phyloP scores from a whole-genome alignment of 768 basidiomycete species.

The Cystofilobasidium bisporidii region DNA sequence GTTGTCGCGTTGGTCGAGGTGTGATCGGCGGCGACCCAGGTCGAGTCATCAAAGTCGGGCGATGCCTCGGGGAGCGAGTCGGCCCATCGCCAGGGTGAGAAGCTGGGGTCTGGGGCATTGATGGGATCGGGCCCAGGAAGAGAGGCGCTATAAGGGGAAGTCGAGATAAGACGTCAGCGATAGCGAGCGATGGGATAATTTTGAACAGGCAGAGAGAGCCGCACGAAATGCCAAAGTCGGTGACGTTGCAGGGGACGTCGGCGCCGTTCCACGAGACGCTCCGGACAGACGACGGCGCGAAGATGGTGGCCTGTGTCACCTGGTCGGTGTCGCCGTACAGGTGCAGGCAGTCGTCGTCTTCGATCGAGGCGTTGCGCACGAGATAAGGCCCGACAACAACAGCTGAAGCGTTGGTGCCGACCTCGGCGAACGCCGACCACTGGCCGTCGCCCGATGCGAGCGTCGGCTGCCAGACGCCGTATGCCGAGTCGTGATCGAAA shows the following conservation, averaged over 20 bases:
- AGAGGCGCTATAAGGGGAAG: constrained; percentile 47
- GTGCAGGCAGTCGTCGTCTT: constrained; percentile 45
- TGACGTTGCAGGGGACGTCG: constrained; percentile 41
- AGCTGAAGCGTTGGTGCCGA: constrained; percentile 58
- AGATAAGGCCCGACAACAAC: constrained; percentile 55
- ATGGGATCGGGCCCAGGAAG: constrained; percentile 34
- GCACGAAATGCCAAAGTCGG: background rate
- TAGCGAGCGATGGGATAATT: background rate
- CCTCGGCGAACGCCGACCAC: background rate
- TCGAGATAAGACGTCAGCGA: background rate
- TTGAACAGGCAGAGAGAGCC: background rate
- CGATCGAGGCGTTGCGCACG: constrained; percentile 51
- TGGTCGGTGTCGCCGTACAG: constrained; percentile 61
- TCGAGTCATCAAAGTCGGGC: constrained; percentile 50
- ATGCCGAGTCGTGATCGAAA: background rate
- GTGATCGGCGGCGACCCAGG: constrained; percentile 47
- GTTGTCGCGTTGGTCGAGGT: constrained; percentile 61
- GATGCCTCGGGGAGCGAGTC: constrained; percentile 66
- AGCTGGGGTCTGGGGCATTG: constrained; percentile 33
- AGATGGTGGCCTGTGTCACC: constrained; percentile 53
- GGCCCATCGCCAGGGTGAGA: constrained; percentile 63
- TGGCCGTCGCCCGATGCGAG: background rate
- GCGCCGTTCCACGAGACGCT: constrained; percentile 66
- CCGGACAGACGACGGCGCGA: constrained; percentile 47
- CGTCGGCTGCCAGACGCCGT: constrained; percentile 8